phyloP scores from a whole-genome alignment of 78 protist genomes.

The Diacronema lutheri region DNA sequence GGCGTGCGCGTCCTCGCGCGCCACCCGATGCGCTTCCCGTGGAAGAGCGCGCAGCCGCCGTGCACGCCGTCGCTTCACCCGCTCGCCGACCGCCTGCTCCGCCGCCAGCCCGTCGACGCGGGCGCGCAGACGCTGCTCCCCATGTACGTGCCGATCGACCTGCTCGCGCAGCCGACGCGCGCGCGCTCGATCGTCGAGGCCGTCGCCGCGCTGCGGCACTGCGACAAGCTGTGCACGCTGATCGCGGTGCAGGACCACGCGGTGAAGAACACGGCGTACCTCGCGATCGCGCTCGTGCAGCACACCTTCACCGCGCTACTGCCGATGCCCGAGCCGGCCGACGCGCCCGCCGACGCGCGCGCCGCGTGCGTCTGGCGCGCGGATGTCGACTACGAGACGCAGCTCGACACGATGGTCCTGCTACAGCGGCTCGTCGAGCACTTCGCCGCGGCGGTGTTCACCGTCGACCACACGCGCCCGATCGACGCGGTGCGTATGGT shows the following conservation, averaged over 20 bases:
- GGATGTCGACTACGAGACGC: constrained; percentile 7
- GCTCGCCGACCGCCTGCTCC: constrained; percentile 22
- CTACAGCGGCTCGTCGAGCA: constrained; percentile 42
- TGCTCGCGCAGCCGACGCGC: not conserved
- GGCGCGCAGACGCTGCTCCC: constrained; percentile 6
- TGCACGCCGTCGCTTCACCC: not conserved
- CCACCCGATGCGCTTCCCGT: not conserved
- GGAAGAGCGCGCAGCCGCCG: not conserved
- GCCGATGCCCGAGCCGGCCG: constrained; percentile 32
- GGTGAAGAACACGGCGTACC: constrained; percentile 23
- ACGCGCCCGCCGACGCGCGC: not conserved
- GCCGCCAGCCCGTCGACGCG: constrained; percentile 13
- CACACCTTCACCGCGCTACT: constrained; percentile 24
- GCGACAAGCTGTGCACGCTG: constrained; percentile 32
- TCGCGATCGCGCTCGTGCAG: constrained; percentile 24
- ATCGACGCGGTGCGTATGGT: constrained; percentile 31
- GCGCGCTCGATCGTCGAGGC: constrained; percentile 27
- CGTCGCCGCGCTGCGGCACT: constrained; percentile 26
- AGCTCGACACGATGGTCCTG: constrained; percentile 23
- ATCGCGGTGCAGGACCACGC: constrained; percentile 23
- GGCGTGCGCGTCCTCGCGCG: not conserved
- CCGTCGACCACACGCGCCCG: not conserved
- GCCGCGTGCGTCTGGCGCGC: not conserved
- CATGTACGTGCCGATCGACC: constrained; percentile 10
- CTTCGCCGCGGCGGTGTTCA: constrained; percentile 35